phyloP scores from a whole-genome alignment of 2,329 filamentous ascomycete species.

The Fusarium albidum region DNA sequence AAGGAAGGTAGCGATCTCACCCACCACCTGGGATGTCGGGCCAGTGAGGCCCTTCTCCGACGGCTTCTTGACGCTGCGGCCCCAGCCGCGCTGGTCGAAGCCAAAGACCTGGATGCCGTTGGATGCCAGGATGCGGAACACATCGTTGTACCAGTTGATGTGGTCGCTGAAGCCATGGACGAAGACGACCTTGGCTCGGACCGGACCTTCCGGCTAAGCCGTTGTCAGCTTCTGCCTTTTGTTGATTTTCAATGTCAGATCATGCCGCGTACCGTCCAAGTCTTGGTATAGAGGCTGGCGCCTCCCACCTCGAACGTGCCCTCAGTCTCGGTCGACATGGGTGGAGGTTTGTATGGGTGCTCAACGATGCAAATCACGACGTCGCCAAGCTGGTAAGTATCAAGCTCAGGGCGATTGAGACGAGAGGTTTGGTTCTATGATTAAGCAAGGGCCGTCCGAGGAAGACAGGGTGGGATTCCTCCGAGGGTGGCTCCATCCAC shows the following conservation, averaged over 20 bases:
- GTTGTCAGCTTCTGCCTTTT: constrained; percentile 16
- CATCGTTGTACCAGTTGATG: constrained; percentile 75
- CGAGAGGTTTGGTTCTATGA: background rate
- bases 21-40: constrained; percentile 74
- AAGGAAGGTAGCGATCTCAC: constrained; percentile 82
- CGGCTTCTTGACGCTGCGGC: constrained; percentile 70
- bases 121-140: constrained; percentile 75
- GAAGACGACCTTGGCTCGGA: constrained; percentile 78
- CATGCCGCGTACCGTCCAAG: constrained; percentile 61
- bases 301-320: constrained; percentile 57
- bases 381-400: background rate
- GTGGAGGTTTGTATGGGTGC: background rate
- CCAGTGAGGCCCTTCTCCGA: constrained; percentile 77
- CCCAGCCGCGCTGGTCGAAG: constrained; percentile 93
- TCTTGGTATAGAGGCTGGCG: constrained; percentile 62
- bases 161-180: constrained; percentile 93
- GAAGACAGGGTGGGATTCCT: background rate
- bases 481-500: constrained; percentile 2
- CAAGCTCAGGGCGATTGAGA: background rate
- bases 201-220: constrained; percentile 60
- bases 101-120: constrained; percentile 78
- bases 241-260: background rate
- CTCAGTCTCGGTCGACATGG: constrained; percentile 55
- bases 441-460: background rate
- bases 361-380: background rate